phyloP scores from a whole-genome alignment of 768 basidiomycete species.

The Aureoboletus auriporus region DNA sequence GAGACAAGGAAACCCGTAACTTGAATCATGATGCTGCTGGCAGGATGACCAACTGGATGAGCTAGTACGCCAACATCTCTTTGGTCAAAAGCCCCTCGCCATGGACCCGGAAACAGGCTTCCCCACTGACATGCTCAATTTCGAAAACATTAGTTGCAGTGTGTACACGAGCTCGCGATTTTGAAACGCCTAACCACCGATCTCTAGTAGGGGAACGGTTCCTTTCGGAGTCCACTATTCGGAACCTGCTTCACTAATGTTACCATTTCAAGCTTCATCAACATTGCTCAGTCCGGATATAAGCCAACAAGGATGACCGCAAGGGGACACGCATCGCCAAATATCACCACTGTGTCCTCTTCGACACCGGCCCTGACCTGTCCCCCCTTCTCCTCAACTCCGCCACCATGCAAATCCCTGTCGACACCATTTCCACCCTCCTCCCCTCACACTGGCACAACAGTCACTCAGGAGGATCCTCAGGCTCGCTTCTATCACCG shows the following conservation, averaged over 20 bases:
- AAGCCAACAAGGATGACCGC: constrained; percentile 28
- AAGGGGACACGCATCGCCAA: constrained; percentile 57
- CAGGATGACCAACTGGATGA: constrained; percentile 85
- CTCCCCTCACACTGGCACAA: constrained; percentile 80
- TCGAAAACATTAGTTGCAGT: constrained; percentile 72
- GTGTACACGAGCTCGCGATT: no score
- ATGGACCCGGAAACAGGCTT: constrained; percentile 46
- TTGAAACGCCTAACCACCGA: neutral
- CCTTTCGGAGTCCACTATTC: no score
- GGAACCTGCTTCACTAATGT: no score
- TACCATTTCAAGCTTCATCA: no score
- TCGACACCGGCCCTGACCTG: constrained; percentile 83
- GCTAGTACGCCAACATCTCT: constrained; percentile 57
- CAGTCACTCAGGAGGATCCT: constrained; percentile 72
- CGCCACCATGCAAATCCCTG: constrained; percentile 51
- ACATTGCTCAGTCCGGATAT: no score
- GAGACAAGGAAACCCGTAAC: neutral
- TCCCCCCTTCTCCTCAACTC: constrained; percentile 71
- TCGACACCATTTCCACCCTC: constrained; percentile 54
- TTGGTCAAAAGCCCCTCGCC: constrained; percentile 41
- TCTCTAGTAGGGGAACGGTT: constrained; percentile 64
- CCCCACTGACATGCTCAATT: constrained; percentile 64
- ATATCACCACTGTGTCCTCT: constrained; percentile 54
- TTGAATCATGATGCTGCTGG: neutral
- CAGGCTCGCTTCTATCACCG: constrained; percentile 57